Base-by-base conservation (phyloP, 2,329 filamentous ascomycete genomes). In the Sporothrix mexicana region DNA sequence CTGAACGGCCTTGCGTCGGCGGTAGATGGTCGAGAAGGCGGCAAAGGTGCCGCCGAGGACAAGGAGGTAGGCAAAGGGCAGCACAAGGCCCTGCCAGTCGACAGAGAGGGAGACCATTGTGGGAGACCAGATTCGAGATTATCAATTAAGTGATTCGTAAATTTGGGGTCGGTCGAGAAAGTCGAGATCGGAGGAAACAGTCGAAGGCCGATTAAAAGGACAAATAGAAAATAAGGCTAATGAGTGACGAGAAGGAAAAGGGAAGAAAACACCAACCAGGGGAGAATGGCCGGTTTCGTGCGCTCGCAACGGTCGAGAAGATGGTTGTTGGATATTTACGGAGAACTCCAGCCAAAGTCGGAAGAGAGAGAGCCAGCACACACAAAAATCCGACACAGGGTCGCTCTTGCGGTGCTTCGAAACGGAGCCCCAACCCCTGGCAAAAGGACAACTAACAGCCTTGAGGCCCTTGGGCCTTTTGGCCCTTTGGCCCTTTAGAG, bases 1-100 rank as follows among this genome's bases (percentile, higher is more conserved):
- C 84, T 94, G 90, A 76, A 92, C 85, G 77, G 93, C 91, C 88
- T 97, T 96, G 82, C 96, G 90, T 84, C 96, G 95, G 79, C 95
- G 91, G 83, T 98, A 98, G 75, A 98, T 90, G 72, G 90, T 93
- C 66, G 94, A 97, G 84, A 99, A 99, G 76, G 94, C 96, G 80
- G 92, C 91, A 77, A 99, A 89, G 49, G 94, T 95, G 79, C 94
- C 94, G 79, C 93, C 87, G 72, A 99, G 91, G 74, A 98, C 93
- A 77, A 90, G 87, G 74, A 99, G 87, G 83, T 99, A 99, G 83
- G 93, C 91, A 80, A 98, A 88, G 74, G 96, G 95, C 79, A 98
- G 89, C 79, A 90, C 86, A 74, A 98, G 91, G 84, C 93, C 92
- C 83, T 92, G 85, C 94, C 94, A 97, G 86, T 97, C 89, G 77